Percentiles rank a stretch among this genome's conserved stretches.
Evolutionary conservation across 257 asterid species (phyloP).

Genomic region (Oldenlandia corymbosa): DNA sequence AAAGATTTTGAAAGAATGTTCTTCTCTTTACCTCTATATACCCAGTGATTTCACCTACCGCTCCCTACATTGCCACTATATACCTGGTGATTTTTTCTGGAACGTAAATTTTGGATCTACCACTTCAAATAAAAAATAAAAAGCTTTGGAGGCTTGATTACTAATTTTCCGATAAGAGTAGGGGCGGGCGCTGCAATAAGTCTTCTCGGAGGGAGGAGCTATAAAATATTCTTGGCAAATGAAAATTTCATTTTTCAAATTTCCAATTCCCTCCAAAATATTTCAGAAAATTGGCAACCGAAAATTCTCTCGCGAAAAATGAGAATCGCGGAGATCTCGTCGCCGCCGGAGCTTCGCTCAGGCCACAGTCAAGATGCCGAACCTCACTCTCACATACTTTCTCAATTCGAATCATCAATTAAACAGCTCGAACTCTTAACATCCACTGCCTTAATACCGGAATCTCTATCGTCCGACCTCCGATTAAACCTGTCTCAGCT

Average conservation of each 20-base stretch:
- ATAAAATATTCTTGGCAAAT: not conserved
- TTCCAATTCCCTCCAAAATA: conserved; percentile 51
- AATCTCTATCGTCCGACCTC: conserved; percentile 55
- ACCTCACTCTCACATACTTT: conserved; percentile 38
- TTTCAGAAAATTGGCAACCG: not conserved
- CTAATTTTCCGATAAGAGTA: too few species aligned
- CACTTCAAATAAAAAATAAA: too few species aligned
- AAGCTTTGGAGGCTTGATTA: too few species aligned
- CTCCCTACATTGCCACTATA: too few species aligned
- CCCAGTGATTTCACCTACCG: too few species aligned
- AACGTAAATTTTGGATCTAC: too few species aligned
- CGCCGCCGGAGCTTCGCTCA: conserved; percentile 54
- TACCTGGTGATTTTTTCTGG: too few species aligned
- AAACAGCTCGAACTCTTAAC: conserved; percentile 51
- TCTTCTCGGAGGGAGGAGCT: not conserved
- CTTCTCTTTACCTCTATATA: too few species aligned
- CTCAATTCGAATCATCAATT: conserved; percentile 60
- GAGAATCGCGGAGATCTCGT: conserved; percentile 72
- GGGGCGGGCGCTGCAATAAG: not conserved
- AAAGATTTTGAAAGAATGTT: too few species aligned
- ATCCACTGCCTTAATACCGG: conserved; percentile 48
- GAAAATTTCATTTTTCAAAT: not conserved
- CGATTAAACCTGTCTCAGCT: conserved; percentile 43
- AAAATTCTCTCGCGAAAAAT: conserved; percentile 26
- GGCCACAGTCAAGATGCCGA: conserved; percentile 22